Conservation (phyloP, 176 grass and related monocot genomes). For the Oryza officinalis region DNA sequence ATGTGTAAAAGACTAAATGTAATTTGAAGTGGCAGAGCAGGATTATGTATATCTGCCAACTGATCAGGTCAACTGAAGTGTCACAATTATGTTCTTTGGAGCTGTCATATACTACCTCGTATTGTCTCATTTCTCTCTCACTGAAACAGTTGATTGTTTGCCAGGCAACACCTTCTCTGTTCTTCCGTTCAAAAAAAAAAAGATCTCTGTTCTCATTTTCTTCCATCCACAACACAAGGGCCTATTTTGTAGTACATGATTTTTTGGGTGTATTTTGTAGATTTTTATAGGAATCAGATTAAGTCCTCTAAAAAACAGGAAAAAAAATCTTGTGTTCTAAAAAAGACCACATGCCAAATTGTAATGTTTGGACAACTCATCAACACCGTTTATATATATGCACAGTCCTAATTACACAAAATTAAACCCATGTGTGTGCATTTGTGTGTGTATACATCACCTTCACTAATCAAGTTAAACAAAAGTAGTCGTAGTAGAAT, state of each 20-base stretch:
- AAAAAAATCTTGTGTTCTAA: neutral
- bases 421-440: neutral
- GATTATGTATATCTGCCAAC: neutral
- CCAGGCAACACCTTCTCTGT: too few relatives aligned
- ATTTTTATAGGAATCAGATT: too few relatives aligned
- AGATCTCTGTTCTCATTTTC: neutral
- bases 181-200: too few relatives aligned
- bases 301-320: too few relatives aligned
- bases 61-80: neutral
- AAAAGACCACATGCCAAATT: neutral
- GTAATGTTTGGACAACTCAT: neutral
- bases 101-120: too few relatives aligned
- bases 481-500: neutral
- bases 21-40: neutral
- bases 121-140: too few relatives aligned
- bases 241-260: too few relatives aligned
- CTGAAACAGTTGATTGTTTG: too few relatives aligned
- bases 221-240: neutral
- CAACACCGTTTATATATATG: neutral
- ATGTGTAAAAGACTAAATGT: neutral
- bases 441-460: conserved; percentile 1
- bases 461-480: neutral
- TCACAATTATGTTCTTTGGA: neutral
- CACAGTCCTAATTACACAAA: neutral
- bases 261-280: too few relatives aligned